These are phyloP conservation scores for Cytospora paraplurivora DNA, from an alignment of 2,329 filamentous ascomycete species.

Conservation along the genomic window DNA sequence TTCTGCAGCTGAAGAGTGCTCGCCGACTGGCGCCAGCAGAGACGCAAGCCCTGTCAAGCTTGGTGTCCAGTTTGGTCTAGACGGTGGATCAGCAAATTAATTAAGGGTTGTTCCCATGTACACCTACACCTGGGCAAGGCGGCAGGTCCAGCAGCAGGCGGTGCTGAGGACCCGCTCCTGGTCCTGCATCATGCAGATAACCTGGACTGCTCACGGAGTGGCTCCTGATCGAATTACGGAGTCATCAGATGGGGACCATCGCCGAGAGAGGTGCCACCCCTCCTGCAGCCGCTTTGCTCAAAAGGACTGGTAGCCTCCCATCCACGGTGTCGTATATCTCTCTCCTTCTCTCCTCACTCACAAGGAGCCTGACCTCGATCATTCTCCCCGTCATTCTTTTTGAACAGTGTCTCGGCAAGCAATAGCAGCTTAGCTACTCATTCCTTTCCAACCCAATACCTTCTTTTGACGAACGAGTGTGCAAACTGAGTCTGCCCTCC, in stretches of 20 bases:
- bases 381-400: slow-evolving; percentile 29
- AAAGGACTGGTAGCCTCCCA: slow-evolving; percentile 26
- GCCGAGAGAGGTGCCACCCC: slow-evolving; percentile 21
- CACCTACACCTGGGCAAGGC: slow-evolving; percentile 22
- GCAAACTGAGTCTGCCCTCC: slow-evolving; percentile 38
- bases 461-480: slow-evolving; percentile 34
- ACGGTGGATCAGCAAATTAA: slow-evolving; percentile 21
- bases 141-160: slow-evolving; percentile 23
- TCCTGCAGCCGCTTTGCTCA: slow-evolving; percentile 26
- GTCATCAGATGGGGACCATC: slow-evolving; percentile 27
- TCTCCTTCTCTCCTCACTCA: slow-evolving; percentile 25
- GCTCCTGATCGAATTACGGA: slow-evolving; percentile 28
- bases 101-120: slow-evolving; percentile 27
- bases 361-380: slow-evolving; percentile 28
- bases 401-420: slow-evolving; percentile 29
- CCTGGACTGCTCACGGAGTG: slow-evolving; percentile 24
- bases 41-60: slow-evolving; percentile 4
- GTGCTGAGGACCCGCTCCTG: slow-evolving; percentile 18
- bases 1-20: slow-evolving; percentile 14
- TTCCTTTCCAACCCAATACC: slow-evolving; percentile 34
- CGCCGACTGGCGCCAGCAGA: slow-evolving; percentile 18
- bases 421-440: slow-evolving; percentile 25
- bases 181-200: slow-evolving; percentile 13
- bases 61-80: slow-evolving; percentile 14
- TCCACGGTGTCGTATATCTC: slow-evolving; percentile 25